Base-by-base conservation (phyloP, 352 stramenopile genomes). In the Phytophthora rubi region DNA sequence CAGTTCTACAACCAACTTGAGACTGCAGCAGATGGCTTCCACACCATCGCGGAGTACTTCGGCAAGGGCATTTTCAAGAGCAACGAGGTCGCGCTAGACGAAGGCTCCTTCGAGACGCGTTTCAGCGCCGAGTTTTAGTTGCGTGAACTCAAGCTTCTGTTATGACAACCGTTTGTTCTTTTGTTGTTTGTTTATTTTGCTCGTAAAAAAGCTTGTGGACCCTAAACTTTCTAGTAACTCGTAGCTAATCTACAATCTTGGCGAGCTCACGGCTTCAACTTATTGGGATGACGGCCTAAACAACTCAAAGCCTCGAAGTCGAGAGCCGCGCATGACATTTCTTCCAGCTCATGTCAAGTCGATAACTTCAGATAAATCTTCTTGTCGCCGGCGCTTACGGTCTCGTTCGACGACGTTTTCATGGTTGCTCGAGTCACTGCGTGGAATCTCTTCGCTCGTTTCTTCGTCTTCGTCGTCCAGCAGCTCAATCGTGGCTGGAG, bases 1-100 rank as follows among this genome's bases (percentile, higher is more conserved):
- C 87, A 97, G 78, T 98, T 98, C 61, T 98, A 94, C 84, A 96
- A 96, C 61, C 90, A 98, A 54, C 78, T 98, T 3, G 91, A 98
- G 71, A 96, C 88, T 0, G 85, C 88, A 0, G 83, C 88, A 13
- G 89, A 97, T 53, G 91, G 91, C 12, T 98, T 98, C 68, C 80
- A 96, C 67, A 93, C 86, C 6, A 93, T 98, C 56, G 91, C 91
- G 28, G 88, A 96, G 67, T 98, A 97, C 77, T 97, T 98, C 84
- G 91, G 90, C 53, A 98, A 98, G 77, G 91, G 92, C 39, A 95
- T 98, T 65, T 96, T 98, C 80, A 94, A 95, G 76, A 90, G 76
- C 58, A 88, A 81, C 56, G 82, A 92, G 44, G 83, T 84, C 8
- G 62, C 81, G 13, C 68, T 92, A 54, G 84, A 93, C 42, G 84